These are phyloP conservation scores for Lodderomyces metapsilosis DNA, from an alignment of 1,139 yeast genomes.

Conservation along the genomic window DNA sequence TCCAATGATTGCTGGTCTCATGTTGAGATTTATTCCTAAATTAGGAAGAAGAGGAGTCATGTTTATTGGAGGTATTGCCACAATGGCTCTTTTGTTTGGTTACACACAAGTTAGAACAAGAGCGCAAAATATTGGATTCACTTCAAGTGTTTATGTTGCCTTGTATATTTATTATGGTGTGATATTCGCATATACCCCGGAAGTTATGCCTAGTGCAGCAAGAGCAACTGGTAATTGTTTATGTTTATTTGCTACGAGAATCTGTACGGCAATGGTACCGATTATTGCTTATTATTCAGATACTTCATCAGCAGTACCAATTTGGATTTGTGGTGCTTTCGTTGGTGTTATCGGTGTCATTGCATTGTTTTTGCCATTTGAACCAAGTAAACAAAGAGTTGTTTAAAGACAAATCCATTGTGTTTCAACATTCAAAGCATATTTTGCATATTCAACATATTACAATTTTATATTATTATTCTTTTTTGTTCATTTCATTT, in stretches of 20 bases:
- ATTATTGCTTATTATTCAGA: constrained; percentile 29
- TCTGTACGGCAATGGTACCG: constrained; percentile 30
- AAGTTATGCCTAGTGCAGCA: constrained; percentile 34
- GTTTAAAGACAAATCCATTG: constrained; percentile 7
- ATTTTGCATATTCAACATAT: too few relatives aligned
- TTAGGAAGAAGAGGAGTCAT: constrained; percentile 35
- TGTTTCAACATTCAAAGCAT: too few relatives aligned
- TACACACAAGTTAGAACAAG: constrained; percentile 31
- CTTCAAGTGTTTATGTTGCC: constrained; percentile 28
- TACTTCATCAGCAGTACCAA: constrained; percentile 30
- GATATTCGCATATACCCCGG: constrained; percentile 35
- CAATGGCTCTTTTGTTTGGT: constrained; percentile 35
- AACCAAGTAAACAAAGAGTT: constrained; percentile 30
- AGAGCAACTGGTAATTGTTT: constrained; percentile 36
- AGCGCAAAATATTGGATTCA: constrained; percentile 28
- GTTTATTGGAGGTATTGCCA: constrained; percentile 31
- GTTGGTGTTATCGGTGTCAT: constrained; percentile 30
- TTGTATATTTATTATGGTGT: constrained; percentile 34
- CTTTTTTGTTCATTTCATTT: too few relatives aligned
- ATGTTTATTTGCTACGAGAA: constrained; percentile 28
- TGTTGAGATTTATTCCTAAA: constrained; percentile 23
- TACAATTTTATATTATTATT: too few relatives aligned
- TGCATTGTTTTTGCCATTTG: constrained; percentile 33
- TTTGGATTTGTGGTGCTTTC: constrained; percentile 35
- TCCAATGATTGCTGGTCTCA: constrained; percentile 32